Percentiles rank a stretch among this genome's conserved stretches.
phyloP scores from a whole-genome alignment of 169 alveolate genomes.

The Plasmodium gaboni region DNA sequence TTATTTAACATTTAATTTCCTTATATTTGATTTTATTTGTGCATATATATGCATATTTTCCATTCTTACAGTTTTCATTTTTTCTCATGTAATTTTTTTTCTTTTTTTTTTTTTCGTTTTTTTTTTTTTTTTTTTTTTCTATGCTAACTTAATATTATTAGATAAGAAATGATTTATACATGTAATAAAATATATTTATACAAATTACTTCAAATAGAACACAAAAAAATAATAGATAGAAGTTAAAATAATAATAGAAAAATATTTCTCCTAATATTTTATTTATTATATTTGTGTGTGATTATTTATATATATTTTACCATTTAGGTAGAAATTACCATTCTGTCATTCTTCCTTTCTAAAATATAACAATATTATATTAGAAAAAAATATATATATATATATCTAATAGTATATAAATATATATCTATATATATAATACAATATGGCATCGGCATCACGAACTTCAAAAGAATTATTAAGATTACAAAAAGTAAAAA shows the following conservation, averaged over 20 bases:
- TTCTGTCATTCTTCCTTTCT: no score
- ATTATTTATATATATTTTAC: neutral
- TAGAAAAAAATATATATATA: neutral
- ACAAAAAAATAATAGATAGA: conserved; percentile 3
- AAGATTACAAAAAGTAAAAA: conserved; percentile 51
- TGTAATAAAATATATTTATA: conserved; percentile 1
- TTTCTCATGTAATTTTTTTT: conserved; percentile 25
- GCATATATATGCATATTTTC: conserved; percentile 32
- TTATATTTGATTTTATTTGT: conserved; percentile 9
- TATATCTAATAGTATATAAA: neutral
- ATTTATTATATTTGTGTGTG: conserved; percentile 13
- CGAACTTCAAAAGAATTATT: conserved; percentile 64
- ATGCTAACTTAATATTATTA: neutral
- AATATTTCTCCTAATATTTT: conserved; percentile 2
- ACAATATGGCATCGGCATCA: conserved; percentile 35
- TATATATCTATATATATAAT: neutral
- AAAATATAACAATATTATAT: neutral
- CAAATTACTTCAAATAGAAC: conserved; percentile 13
- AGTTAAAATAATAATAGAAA: neutral
- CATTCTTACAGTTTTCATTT: conserved; percentile 5
- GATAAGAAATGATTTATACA: neutral
- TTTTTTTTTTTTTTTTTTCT: neutral
- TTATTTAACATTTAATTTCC: neutral
- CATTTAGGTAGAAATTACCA: no score
- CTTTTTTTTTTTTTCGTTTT: conserved; percentile 6